These are phyloP conservation scores for Strigomonas oncopelti DNA, from an alignment of 208 protist genomes.

Conservation along the genomic window DNA sequence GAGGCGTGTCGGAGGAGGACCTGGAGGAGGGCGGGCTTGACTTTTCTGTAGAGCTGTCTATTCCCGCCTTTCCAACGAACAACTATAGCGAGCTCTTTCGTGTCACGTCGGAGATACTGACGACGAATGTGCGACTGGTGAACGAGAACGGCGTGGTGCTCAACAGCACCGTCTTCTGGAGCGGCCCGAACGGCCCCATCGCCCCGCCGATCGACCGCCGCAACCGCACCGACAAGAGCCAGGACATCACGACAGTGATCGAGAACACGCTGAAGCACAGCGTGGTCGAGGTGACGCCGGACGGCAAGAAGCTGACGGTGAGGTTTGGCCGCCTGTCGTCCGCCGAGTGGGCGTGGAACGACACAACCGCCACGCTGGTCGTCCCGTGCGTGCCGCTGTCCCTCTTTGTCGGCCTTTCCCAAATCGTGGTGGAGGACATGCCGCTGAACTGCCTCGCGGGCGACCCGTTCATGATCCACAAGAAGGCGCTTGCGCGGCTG, in stretches of 20 bases:
- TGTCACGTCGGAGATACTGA: constrained; percentile 37
- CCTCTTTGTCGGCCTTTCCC: constrained; percentile 30
- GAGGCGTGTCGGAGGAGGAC: constrained; percentile 38
- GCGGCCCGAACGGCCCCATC: neutral
- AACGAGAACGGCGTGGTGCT: constrained; percentile 29
- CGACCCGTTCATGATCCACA: constrained; percentile 47
- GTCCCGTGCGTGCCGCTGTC: constrained; percentile 58
- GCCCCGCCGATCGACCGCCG: neutral
- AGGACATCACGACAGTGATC: constrained; percentile 21
- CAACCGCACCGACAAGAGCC: neutral
- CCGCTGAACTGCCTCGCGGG: constrained; percentile 50
- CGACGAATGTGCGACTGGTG: constrained; percentile 38
- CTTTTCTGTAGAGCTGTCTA: constrained; percentile 46
- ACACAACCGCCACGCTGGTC: constrained; percentile 34
- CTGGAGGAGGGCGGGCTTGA: constrained; percentile 43
- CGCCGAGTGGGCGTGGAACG: constrained; percentile 24
- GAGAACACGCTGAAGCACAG: constrained; percentile 29
- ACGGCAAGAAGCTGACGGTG: constrained; percentile 32
- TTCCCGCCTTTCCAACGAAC: constrained; percentile 55
- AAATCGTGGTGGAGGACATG: constrained; percentile 28
- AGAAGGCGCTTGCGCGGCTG: constrained; percentile 26
- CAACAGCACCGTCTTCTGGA: constrained; percentile 18
- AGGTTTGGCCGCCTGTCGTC: constrained; percentile 18
- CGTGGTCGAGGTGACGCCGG: constrained; percentile 27
- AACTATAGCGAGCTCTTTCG: constrained; percentile 16